Evolutionary conservation across 805 yeast species (phyloP).

Genomic region (Suhomyces sp.): DNA sequence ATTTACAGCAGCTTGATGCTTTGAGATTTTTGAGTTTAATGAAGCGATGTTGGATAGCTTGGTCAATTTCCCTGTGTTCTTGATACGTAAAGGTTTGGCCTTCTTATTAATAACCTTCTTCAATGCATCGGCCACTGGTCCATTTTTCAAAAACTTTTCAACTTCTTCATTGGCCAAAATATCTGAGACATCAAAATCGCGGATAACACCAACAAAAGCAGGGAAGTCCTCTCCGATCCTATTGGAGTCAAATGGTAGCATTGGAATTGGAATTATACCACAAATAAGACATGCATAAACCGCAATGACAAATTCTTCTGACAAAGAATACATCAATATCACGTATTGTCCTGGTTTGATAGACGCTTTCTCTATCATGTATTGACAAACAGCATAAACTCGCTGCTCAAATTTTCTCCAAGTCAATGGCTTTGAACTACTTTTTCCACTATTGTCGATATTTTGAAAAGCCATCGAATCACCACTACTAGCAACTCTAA

Average conservation of each 20-base stretch:
- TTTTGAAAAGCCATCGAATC: constrained; percentile 76
- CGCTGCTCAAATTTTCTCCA: constrained; percentile 84
- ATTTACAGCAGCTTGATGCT: constrained; percentile 40
- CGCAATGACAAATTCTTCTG: constrained; percentile 83
- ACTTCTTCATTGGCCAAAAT: constrained; percentile 78
- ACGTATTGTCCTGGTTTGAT: constrained; percentile 71
- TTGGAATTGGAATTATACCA: constrained; percentile 76
- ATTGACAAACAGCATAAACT: constrained; percentile 70
- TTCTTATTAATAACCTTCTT: constrained; percentile 44
- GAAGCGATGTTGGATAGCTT: constrained; percentile 39
- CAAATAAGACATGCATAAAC: constrained; percentile 82
- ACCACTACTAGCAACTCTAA: constrained; percentile 70
- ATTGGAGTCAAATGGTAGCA: constrained; percentile 66
- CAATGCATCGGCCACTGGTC: constrained; percentile 58
- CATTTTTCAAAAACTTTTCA: constrained; percentile 66
- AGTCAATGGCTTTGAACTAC: constrained; percentile 39
- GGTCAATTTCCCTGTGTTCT: constrained; percentile 64
- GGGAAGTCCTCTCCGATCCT: constrained; percentile 72
- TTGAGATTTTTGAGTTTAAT: constrained; percentile 44
- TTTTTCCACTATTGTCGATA: constrained; percentile 35
- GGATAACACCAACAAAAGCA: constrained; percentile 62
- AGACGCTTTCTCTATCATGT: constrained; percentile 64
- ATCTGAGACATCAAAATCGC: constrained; percentile 68
- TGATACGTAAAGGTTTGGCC: constrained; percentile 48
- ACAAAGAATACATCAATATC: constrained; percentile 77